Evolutionary conservation across 495 filamentous ascomycete genomes (phyloP).

Genomic region (Cercophora sp.): DNA sequence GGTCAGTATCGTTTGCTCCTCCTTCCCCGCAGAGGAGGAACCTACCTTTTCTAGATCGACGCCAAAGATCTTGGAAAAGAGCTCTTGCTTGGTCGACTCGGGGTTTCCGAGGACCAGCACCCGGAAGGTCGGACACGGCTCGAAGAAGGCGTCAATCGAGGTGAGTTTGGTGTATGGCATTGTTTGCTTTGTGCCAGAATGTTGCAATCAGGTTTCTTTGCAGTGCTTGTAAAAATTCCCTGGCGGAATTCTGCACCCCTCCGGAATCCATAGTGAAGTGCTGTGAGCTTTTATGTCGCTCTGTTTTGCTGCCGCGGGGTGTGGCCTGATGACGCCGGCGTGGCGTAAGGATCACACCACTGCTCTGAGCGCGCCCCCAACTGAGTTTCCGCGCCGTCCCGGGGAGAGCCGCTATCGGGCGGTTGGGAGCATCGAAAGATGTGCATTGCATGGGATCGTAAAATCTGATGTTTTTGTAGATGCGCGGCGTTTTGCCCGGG

Average conservation of each 20-base stretch:
- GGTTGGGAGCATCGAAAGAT: too few species aligned
- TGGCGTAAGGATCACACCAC: constrained; percentile 18
- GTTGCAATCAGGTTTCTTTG: neutral
- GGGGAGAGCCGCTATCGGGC: too few species aligned
- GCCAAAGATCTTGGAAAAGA: constrained; percentile 26
- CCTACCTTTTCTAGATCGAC: constrained; percentile 26
- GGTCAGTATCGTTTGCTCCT: neutral
- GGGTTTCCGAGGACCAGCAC: constrained; percentile 28
- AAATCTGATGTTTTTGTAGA: too few species aligned
- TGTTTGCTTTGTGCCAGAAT: neutral
- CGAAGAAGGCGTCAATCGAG: constrained; percentile 19
- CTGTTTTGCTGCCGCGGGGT: neutral
- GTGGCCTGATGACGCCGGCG: constrained; percentile 16
- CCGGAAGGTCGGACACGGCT: constrained; percentile 25
- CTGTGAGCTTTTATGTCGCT: neutral
- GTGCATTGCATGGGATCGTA: too few species aligned
- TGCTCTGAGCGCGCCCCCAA: too few species aligned
- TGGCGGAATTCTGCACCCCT: neutral
- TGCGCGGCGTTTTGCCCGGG: too few species aligned
- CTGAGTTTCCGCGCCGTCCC: too few species aligned
- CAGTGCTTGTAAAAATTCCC: neutral
- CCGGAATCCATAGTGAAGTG: neutral
- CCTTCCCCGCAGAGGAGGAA: neutral
- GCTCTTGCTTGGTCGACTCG: constrained; percentile 28
- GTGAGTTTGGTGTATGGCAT: constrained; percentile 11